A percentile compares a stretch with the other conserved stretches of the same genome.
phyloP scores from a whole-genome alignment of 169 alveolate species.

The Theileria equi region DNA sequence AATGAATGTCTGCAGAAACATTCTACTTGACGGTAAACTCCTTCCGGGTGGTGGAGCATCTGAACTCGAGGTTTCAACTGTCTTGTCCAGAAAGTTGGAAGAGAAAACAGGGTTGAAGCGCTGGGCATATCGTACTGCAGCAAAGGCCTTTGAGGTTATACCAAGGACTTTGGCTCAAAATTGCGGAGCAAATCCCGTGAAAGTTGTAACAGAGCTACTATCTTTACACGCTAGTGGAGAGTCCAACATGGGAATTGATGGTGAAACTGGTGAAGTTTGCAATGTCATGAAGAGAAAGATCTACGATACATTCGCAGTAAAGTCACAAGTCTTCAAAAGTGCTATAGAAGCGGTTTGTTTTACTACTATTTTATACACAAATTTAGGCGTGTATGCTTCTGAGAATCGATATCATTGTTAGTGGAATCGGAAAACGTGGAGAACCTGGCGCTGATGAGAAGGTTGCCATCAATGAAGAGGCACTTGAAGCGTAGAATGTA shows the following conservation, averaged over 20 bases:
- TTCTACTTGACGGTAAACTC: constrained; percentile 91
- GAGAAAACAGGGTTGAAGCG: constrained; percentile 87
- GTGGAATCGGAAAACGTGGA: constrained; percentile 86
- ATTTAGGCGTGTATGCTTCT: constrained; percentile 86
- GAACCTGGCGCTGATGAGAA: constrained; percentile 44
- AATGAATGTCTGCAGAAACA: constrained; percentile 95
- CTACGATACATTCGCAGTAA: constrained; percentile 93
- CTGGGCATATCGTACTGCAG: constrained; percentile 96
- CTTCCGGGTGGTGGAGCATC: constrained; percentile 99
- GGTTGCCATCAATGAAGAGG: constrained; percentile 46
- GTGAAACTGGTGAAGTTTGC: constrained; percentile 89
- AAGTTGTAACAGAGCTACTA: constrained; percentile 87
- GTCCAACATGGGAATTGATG: constrained; percentile 87
- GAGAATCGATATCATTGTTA: constrained; percentile 95
- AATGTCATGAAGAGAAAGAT: constrained; percentile 85
- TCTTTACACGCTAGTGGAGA: constrained; percentile 78
- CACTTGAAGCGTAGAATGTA: constrained; percentile 38
- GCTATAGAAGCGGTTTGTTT: constrained; percentile 89
- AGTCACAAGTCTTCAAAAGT: constrained; percentile 92
- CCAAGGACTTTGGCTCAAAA: constrained; percentile 98
- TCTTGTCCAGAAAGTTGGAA: constrained; percentile 76
- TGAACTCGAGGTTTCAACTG: constrained; percentile 95
- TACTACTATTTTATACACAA: constrained; percentile 18
- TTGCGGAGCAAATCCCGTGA: constrained; percentile 96
- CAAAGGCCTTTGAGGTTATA: constrained; percentile 95